Conservation (phyloP, 2,329 filamentous ascomycete genomes). For the Cadophora malorum region DNA sequence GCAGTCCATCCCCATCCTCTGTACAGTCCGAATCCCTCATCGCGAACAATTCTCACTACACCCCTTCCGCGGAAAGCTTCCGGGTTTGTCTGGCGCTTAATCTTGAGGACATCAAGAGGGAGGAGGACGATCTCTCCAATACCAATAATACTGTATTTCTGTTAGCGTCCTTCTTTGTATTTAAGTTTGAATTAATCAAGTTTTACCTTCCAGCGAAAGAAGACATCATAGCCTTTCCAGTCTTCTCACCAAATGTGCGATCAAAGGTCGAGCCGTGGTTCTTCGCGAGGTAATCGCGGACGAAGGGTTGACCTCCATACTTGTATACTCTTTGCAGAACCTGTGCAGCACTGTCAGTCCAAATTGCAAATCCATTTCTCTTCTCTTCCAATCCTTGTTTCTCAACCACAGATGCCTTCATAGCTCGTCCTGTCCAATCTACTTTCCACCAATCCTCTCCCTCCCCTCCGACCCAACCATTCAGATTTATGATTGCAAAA, state of each 20-base stretch:
- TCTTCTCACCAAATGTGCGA: conserved; percentile 90
- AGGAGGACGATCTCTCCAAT: conserved; percentile 97
- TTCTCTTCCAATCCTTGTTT: neutral
- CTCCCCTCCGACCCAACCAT: too few relatives aligned
- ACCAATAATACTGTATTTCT: conserved; percentile 75
- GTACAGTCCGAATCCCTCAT: conserved; percentile 96
- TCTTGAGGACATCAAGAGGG: conserved; percentile 96
- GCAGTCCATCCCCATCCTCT: conserved; percentile 98
- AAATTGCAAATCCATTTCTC: neutral
- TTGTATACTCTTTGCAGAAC: conserved; percentile 97
- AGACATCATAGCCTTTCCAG: conserved; percentile 97
- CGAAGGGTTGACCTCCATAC: conserved; percentile 96
- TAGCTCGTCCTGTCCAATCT: neutral
- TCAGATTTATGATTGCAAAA: neutral
- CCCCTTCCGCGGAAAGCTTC: conserved; percentile 96
- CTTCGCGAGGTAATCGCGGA: conserved; percentile 82
- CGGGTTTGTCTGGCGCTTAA: conserved; percentile 99
- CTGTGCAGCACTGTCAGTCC: conserved; percentile 47
- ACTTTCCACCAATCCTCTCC: neutral
- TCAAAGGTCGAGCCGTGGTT: conserved; percentile 88
- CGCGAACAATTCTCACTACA: conserved; percentile 84
- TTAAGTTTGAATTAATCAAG: neutral
- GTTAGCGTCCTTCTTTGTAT: neutral
- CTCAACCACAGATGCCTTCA: neutral
- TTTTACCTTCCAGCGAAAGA: conserved; percentile 87